A percentile compares a stretch with the other conserved stretches of the same genome.
Evolutionary conservation across 805 yeast species (phyloP).

Genomic region (Barnettozyma californica): DNA sequence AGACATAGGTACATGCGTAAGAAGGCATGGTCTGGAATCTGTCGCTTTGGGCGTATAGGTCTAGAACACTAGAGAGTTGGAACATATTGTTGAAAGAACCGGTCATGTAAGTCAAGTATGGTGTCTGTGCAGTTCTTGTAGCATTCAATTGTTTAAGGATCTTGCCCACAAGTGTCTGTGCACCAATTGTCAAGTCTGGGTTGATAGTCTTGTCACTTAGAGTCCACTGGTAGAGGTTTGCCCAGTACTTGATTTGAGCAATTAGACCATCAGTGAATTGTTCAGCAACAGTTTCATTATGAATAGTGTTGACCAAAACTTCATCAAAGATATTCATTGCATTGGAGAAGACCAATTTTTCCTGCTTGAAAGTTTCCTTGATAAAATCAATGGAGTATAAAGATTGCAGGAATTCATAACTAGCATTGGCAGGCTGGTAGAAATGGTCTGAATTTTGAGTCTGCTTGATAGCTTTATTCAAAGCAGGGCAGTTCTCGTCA

Average conservation of each 20-base stretch:
- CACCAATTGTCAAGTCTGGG: slow-evolving; percentile 36
- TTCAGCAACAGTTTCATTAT: slow-evolving; percentile 33
- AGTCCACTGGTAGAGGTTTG: slow-evolving; percentile 37
- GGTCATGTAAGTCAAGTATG: slow-evolving; percentile 37
- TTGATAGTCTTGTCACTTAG: slow-evolving; percentile 25
- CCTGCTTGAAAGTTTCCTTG: slow-evolving; percentile 18
- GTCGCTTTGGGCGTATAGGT: slow-evolving; percentile 29
- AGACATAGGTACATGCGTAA: slow-evolving; percentile 41
- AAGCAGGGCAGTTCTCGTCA: slow-evolving; percentile 37
- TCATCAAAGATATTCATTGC: slow-evolving; percentile 38
- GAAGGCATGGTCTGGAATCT: slow-evolving; percentile 42
- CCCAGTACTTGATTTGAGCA: slow-evolving; percentile 29
- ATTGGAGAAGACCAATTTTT: slow-evolving; percentile 33
- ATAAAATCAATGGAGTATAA: slow-evolving; percentile 26
- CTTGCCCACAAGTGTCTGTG: slow-evolving; percentile 34
- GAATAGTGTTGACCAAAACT: slow-evolving; percentile 36
- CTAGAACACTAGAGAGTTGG: slow-evolving; percentile 33
- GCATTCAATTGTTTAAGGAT: slow-evolving; percentile 31
- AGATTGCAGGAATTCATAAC: slow-evolving; percentile 35
- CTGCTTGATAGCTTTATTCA: slow-evolving; percentile 28
- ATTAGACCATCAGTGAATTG: slow-evolving; percentile 30
- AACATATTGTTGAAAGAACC: slow-evolving; percentile 43
- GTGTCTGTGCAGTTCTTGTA: slow-evolving; percentile 31
- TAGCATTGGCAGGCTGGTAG: slow-evolving; percentile 26
- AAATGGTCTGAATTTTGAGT: slow-evolving; percentile 29